phyloP scores from a whole-genome alignment of 2,329 filamentous ascomycete genomes.

The Ophiostoma himal-ulmi region DNA sequence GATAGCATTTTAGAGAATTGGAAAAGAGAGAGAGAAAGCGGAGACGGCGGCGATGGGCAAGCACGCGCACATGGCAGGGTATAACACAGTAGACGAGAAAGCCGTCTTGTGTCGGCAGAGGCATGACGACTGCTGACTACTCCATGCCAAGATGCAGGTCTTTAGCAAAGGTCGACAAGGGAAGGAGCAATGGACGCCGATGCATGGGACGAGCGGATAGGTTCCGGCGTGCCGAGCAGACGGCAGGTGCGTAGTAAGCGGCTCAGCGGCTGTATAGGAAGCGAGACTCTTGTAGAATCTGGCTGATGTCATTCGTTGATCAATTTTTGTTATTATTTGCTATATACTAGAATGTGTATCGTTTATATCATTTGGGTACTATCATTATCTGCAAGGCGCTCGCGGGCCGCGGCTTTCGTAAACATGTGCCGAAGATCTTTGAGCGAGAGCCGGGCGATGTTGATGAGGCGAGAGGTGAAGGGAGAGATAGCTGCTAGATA shows the following conservation, averaged over 20 bases:
- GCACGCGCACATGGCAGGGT: neutral
- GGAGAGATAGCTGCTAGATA: neutral
- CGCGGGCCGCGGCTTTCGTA: neutral
- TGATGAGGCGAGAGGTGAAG: neutral
- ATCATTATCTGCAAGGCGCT: neutral
- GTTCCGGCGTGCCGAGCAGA: conserved; percentile 1
- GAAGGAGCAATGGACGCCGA: conserved; percentile 9
- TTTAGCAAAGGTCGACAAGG: neutral
- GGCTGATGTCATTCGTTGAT: too few relatives aligned
- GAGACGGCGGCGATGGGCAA: neutral
- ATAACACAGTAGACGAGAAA: neutral
- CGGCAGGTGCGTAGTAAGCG: neutral
- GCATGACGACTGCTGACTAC: too few relatives aligned
- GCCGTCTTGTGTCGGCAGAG: too few relatives aligned
- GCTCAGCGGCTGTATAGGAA: neutral
- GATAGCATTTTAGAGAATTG: too few relatives aligned
- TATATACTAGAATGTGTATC: too few relatives aligned
- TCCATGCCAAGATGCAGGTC: too few relatives aligned
- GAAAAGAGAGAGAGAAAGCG: neutral
- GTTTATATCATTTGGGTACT: too few relatives aligned
- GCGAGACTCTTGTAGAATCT: neutral
- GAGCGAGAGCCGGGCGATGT: too few relatives aligned
- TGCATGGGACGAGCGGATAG: conserved; percentile 4
- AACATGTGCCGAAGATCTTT: neutral
- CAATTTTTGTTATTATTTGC: too few relatives aligned